Evolutionary conservation across 108 stramenopile species (phyloP), one percentile per base, ranked within the genome.

Genomic region (Fistulifera solaris): DNA sequence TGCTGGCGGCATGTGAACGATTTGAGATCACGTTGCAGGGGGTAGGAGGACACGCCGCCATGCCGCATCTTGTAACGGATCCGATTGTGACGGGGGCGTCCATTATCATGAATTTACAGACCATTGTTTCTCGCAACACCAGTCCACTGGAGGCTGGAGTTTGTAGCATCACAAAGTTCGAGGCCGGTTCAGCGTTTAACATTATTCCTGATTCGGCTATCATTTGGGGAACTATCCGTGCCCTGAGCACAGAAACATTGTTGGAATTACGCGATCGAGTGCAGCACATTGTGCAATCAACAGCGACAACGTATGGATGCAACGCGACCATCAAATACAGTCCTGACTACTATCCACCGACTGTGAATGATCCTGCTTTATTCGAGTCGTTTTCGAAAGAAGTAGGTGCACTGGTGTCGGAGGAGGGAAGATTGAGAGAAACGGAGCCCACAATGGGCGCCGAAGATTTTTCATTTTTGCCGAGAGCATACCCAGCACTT

Each of bases 1-100:
- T 96, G 38, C 39, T 94, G 53, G 93, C 83, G 0, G 89, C 92
- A 23, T 50, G 59, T 7, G 96, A 96, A 50, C 73, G 56, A 19
- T 96, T 96, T 57, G 73, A 77, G 40, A 75, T 96, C 28, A 39
- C 62, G 1, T 58, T 96, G 25, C 70, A 76, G 11, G 96, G 96
- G 1, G 74, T 86, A 19, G 96, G 96, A 10, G 96, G 96, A 3
- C 96, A 96, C 65, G 96, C 87, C 6, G 96, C 93, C 5, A 89
- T 91, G 78, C 91, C 94, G 0, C 89, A 93, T 50, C 61, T 79
- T 22, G 70, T 81, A 16, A 56, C 74, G 8, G 96, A 94, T 70
- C 86, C 96, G 12, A 80, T 96, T 52, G 89, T 94, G 12, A 75
- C 87, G 13, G 76, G 73, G 16, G 67, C 93, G 0, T 64, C 85